phyloP scores from a whole-genome alignment of 2,329 filamentous ascomycete species.

The Trichophyton verrucosum region DNA sequence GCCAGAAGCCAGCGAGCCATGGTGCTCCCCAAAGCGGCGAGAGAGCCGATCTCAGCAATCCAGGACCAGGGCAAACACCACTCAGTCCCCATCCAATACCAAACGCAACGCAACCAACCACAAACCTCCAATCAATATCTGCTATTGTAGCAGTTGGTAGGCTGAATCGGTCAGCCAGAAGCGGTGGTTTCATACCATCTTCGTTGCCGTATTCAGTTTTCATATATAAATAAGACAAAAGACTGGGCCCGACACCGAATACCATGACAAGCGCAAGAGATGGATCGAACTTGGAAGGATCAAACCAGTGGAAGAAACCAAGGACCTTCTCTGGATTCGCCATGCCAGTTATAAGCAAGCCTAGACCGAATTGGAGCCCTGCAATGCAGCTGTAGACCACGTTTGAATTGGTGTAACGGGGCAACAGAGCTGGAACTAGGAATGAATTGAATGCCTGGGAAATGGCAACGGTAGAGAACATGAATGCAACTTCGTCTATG shows the following conservation, averaged over 20 bases:
- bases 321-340: conserved; percentile 39
- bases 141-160: conserved; percentile 35
- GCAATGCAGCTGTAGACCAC: conserved; percentile 33
- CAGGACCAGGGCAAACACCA: conserved; percentile 43
- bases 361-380: conserved; percentile 40
- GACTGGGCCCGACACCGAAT: conserved; percentile 38
- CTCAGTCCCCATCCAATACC: conserved; percentile 41
- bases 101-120: conserved; percentile 37
- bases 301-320: conserved; percentile 37
- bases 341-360: conserved; percentile 42
- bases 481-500: conserved; percentile 22
- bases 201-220: conserved; percentile 20
- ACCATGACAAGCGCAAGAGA: conserved; percentile 39
- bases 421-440: conserved; percentile 22
- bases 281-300: conserved; percentile 37
- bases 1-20: conserved; percentile 37
- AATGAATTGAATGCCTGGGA: conserved; percentile 23
- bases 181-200: conserved; percentile 26
- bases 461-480: conserved; percentile 22
- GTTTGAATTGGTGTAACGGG: conserved; percentile 22
- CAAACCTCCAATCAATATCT: conserved; percentile 39
- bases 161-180: conserved; percentile 31
- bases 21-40: conserved; percentile 38
- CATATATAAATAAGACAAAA: conserved; percentile 24
- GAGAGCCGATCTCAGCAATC: conserved; percentile 34